A percentile compares a stretch with the other conserved stretches of the same genome.
Evolutionary conservation across 495 filamentous ascomycete genomes (phyloP).

Genomic region (Talaromyces thailandensis): DNA sequence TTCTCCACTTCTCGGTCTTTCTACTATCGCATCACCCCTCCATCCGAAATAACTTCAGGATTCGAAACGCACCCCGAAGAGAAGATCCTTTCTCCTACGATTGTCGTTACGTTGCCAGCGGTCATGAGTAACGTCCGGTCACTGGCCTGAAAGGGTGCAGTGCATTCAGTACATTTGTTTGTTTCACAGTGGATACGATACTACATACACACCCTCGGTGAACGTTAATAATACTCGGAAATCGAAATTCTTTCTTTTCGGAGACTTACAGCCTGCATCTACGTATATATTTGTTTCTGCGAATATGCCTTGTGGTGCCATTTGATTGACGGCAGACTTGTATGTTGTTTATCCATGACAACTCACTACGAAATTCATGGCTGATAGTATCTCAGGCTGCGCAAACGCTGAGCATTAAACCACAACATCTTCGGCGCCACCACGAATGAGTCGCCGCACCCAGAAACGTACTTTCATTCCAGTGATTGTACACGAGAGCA

Average conservation of each 20-base stretch:
- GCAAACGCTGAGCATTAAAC: background rate
- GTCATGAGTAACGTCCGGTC: slow-evolving; percentile 1
- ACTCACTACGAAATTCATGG: background rate
- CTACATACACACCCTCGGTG: background rate
- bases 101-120: background rate
- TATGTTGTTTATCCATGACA: background rate
- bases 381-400: background rate
- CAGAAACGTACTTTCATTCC: background rate
- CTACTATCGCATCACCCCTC: background rate
- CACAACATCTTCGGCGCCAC: background rate
- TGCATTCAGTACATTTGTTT: background rate
- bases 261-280: background rate
- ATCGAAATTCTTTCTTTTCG: background rate
- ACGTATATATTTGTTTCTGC: background rate
- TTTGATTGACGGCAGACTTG: background rate
- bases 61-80: background rate
- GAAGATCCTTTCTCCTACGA: background rate
- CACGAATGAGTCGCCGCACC: slow-evolving; percentile 1
- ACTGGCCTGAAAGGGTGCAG: background rate
- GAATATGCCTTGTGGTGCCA: background rate
- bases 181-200: background rate
- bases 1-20: background rate
- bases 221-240: background rate
- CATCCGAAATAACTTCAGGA: background rate
- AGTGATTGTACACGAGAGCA: background rate